Evolutionary conservation across 1,284 basidiomycete genomes (phyloP), one percentile per base, ranked within the genome.

Genomic region (Irpex sp.): DNA sequence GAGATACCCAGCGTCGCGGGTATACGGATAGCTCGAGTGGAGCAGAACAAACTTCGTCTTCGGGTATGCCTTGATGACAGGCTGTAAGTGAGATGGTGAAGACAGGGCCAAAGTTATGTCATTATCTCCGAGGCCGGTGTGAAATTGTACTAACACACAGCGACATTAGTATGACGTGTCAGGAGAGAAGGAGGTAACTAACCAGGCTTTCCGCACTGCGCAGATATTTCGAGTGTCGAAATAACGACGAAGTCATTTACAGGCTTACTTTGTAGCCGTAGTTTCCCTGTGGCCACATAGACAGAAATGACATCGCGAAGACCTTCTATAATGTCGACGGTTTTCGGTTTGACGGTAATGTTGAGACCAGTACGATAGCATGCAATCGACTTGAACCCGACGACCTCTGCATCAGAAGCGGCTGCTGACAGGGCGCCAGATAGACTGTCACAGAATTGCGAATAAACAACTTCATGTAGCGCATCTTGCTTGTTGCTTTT

Each of bases 71-170:
- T 83, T 82, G 71, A 92, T 88, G 61, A 90, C 71, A 1, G 84
- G 79, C 67, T 92, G 90, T 68, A 93, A 75, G 58, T 83, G 79
- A 5, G 88, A 78, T 0, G 91, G 89, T 1, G 86, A 87, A 0
- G 88, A 79, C 4, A 77, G 79, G 13, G 75, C 67, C 31, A 92
- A 76, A n/a, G 73, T 78, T 55, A 93, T 82, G 64, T 92, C 88
- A 62, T 81, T 85, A 69, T 93, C 90, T 5, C 90, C 91, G 0
- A 92, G 78, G 26, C 90, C 90, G 4, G 89, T 92, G 69, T 92
- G 90, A 72, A 93, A 93, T 75, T 92, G 90, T 7, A 92, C 90
- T 90, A 62, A 21, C 57, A 31, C 33, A 7, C 3, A 53, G 26
- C 26, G 13, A 13, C 26, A 21, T 13, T 5, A 26, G 26, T 26